Evolutionary conservation across 1,284 basidiomycete genomes (phyloP).

Genomic region (Fistulinella cinereoalba): DNA sequence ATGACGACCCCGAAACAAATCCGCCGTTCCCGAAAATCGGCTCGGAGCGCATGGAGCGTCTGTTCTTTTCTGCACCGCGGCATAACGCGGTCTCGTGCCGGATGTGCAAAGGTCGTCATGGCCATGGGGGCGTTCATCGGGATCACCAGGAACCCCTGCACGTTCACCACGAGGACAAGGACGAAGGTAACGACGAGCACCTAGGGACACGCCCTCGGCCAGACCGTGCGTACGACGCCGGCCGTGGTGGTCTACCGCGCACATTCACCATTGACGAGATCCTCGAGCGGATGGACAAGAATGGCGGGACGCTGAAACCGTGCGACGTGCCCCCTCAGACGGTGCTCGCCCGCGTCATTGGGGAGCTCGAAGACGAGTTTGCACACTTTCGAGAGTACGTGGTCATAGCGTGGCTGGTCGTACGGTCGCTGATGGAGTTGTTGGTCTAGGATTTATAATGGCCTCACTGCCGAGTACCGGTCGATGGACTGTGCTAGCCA

Average conservation of each 20-base stretch:
- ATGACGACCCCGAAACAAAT: slow-evolving; percentile 26
- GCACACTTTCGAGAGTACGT: slow-evolving; percentile 84
- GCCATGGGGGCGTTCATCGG: slow-evolving; percentile 1
- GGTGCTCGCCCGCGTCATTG: slow-evolving; percentile 71
- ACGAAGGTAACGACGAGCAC: slow-evolving; percentile 16
- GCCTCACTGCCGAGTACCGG: slow-evolving; percentile 88
- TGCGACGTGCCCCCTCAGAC: slow-evolving; percentile 72
- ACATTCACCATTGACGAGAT: slow-evolving; percentile 25
- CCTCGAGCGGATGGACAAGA: slow-evolving; percentile 26
- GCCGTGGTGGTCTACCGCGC: slow-evolving; percentile 2
- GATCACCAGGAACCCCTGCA: background rate
- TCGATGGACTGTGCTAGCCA: slow-evolving; percentile 80
- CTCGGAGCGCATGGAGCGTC: slow-evolving; percentile 66
- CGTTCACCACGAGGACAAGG: background rate
- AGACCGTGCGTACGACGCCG: slow-evolving; percentile 1
- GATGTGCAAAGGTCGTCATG: slow-evolving; percentile 52
- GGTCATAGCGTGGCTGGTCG: too few species aligned
- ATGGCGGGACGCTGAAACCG: slow-evolving; percentile 23
- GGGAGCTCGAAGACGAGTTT: slow-evolving; percentile 89
- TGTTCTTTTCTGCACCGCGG: slow-evolving; percentile 77
- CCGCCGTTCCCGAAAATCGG: slow-evolving; percentile 80
- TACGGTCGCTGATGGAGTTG: too few species aligned
- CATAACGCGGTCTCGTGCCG: slow-evolving; percentile 68
- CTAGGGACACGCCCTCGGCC: slow-evolving; percentile 7
- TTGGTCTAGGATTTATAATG: slow-evolving; percentile 79